Percentiles rank a stretch among this genome's conserved stretches.
Conservation (phyloP, 1,139 yeast genomes). For the Hansenula sp. region DNA sequence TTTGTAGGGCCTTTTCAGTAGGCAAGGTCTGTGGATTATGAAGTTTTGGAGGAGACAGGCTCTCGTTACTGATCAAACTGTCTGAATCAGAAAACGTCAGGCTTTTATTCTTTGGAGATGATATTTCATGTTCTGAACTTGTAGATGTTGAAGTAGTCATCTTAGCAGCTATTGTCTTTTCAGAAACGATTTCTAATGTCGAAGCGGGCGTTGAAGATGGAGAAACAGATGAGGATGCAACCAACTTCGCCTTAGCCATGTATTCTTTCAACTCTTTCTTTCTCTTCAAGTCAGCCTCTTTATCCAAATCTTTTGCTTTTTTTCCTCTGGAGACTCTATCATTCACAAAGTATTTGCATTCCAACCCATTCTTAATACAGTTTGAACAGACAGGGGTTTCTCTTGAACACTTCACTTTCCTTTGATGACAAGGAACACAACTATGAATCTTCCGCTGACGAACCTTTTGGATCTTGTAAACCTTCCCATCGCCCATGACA, state of each 20-base stretch:
- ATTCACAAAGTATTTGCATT: conserved; percentile 53
- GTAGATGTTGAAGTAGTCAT: conserved; percentile 4
- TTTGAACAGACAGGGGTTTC: conserved; percentile 40
- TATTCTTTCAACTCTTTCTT: conserved; percentile 22
- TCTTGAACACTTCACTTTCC: conserved; percentile 57
- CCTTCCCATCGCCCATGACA: conserved; percentile 40
- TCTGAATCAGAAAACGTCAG: conserved; percentile 22
- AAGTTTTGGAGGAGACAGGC: conserved; percentile 22
- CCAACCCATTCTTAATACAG: conserved; percentile 34
- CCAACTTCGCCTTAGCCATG: conserved; percentile 19
- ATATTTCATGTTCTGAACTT: conserved; percentile 10
- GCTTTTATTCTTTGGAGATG: conserved; percentile 15
- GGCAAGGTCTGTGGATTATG: conserved; percentile 22
- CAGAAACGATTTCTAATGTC: background rate
- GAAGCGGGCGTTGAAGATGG: background rate
- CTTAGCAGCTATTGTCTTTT: background rate
- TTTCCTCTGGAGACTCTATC: conserved; percentile 48
- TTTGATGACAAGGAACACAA: conserved; percentile 59
- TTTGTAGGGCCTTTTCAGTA: conserved; percentile 11
- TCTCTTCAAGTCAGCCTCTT: conserved; percentile 16
- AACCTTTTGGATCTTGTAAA: conserved; percentile 53
- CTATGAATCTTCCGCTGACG: conserved; percentile 54
- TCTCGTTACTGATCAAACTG: conserved; percentile 20
- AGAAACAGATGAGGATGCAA: conserved; percentile 4
- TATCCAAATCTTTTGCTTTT: conserved; percentile 21